phyloP scores from a whole-genome alignment of 2,329 filamentous ascomycete genomes.

The Trichophyton benhamiae region DNA sequence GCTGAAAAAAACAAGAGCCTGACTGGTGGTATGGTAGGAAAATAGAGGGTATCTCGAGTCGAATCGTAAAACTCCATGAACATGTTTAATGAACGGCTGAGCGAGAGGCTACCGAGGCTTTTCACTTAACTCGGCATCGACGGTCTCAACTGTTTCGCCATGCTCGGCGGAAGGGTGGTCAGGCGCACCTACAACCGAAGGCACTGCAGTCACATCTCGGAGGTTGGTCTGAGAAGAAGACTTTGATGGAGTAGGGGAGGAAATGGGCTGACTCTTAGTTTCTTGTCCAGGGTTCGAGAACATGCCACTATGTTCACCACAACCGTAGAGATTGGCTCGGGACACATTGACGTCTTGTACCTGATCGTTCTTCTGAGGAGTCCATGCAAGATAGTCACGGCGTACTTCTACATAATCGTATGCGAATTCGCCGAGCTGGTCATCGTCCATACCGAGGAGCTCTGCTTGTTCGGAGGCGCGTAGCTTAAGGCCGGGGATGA shows the following conservation, averaged over 20 bases:
- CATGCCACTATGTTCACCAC: conserved; percentile 47
- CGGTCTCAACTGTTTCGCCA: neutral
- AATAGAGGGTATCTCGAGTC: neutral
- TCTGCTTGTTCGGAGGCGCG: conserved; percentile 56
- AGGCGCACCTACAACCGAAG: neutral
- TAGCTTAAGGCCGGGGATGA: conserved; percentile 57
- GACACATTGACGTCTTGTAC: conserved; percentile 43
- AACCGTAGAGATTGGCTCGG: conserved; percentile 48
- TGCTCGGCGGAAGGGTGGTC: neutral
- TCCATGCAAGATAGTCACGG: conserved; percentile 41
- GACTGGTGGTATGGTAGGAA: neutral
- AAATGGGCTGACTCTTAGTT: neutral
- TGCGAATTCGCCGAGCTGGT: conserved; percentile 41
- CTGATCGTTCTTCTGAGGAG: conserved; percentile 33
- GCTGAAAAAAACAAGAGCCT: neutral
- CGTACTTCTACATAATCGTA: conserved; percentile 43
- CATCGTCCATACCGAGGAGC: conserved; percentile 49
- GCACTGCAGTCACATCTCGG: neutral
- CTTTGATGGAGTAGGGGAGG: neutral
- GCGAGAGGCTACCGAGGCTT: neutral
- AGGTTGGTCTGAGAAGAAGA: conserved; percentile 1
- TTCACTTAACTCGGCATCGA: neutral
- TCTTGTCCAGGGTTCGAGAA: conserved; percentile 21
- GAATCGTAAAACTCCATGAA: neutral
- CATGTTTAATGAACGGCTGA: neutral